Base-by-base conservation (phyloP, 495 filamentous ascomycete species). In the Schizothecium vesticola region DNA sequence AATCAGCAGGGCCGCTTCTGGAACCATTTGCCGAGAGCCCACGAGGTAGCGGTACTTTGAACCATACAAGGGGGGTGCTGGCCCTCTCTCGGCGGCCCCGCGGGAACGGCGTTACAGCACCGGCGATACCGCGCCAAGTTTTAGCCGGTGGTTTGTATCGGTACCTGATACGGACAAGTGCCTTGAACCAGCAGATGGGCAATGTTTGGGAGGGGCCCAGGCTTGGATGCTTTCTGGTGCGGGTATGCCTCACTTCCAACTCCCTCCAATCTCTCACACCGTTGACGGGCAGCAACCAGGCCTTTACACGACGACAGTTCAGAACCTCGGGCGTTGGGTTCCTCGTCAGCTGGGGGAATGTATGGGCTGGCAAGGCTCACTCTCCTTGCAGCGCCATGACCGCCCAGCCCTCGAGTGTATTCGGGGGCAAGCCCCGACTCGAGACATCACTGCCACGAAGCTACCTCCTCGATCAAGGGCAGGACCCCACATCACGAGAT, bases 1-100 rank as follows among this genome's bases (percentile, higher is more conserved):
- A 78, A 78, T 77, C 69, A 77, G 68, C 64, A 59, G 25, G 28
- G 57, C 26, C 61, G 69, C 69, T 74, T 75, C 73, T 76, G 74
- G 76, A 75, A 76, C 69, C 65, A 72, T 71, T 72, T 75, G 69
- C 73, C 72, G 76, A 75, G 19, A n/a, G 64, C 19, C 66, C 56
- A 56, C 36, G 60, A 72, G 43, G 71, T 75, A 70, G 31, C 59
- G 23, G 33, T 70, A 73, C 71, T 70, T 73, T 57, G 33, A 21
- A 10, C 29, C 33, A 51, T 19, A 24, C 69, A 25, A 31, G 31
- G 59, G 29, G 24, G 61, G 25, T 59, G 67, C 63, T 64, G 69
- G 21, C 43, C 66, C 19, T 43, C 33, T 12, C 28, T 28, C 61
- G 68, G 59, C 67, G 59, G 67, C 68, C 65, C 65, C 72, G 73